These are phyloP conservation scores for Crithidia mellificae DNA, from an alignment of 208 protist genomes.

Conservation along the genomic window DNA sequence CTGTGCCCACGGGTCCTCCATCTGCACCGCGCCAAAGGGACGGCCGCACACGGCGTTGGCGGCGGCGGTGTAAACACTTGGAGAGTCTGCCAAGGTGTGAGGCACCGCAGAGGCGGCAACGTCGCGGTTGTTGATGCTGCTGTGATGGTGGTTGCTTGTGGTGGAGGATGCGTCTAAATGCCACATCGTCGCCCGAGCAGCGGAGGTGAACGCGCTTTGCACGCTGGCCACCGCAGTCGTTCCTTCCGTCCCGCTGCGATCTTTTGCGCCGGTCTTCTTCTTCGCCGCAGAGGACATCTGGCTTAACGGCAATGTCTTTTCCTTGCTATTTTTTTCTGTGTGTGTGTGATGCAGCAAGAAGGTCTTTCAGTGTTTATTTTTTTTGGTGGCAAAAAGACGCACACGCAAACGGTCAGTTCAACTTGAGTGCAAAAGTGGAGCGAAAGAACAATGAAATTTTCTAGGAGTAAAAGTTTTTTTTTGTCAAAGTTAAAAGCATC, in stretches of 20 bases:
- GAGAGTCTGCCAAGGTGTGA: background rate
- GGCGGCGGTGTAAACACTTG: conserved; percentile 23
- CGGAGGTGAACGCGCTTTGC: conserved; percentile 27
- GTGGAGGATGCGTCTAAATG: background rate
- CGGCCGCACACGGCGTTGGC: conserved; percentile 27
- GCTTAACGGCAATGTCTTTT: no score
- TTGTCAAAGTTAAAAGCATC: no score
- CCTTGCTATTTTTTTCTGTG: background rate
- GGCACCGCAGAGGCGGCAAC: background rate
- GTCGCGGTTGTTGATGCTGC: no score
- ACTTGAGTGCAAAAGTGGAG: no score
- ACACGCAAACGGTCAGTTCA: no score
- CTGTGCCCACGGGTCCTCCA: conserved; percentile 10
- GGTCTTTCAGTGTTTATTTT: no score
- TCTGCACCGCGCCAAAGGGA: conserved; percentile 9
- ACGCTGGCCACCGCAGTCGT: conserved; percentile 7
- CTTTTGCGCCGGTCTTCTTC: conserved; percentile 24
- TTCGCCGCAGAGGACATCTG: conserved; percentile 17
- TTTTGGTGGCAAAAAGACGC: no score
- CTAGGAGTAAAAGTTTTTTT: no score
- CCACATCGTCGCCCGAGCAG: conserved; percentile 28
- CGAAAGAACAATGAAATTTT: no score
- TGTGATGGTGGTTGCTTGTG: no score
- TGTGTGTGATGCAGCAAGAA: no score
- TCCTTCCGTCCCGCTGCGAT: conserved; percentile 9